These are phyloP conservation scores for Vitis hybrid DNA, from an alignment of 177 flowering plant species.

Conservation along the genomic window DNA sequence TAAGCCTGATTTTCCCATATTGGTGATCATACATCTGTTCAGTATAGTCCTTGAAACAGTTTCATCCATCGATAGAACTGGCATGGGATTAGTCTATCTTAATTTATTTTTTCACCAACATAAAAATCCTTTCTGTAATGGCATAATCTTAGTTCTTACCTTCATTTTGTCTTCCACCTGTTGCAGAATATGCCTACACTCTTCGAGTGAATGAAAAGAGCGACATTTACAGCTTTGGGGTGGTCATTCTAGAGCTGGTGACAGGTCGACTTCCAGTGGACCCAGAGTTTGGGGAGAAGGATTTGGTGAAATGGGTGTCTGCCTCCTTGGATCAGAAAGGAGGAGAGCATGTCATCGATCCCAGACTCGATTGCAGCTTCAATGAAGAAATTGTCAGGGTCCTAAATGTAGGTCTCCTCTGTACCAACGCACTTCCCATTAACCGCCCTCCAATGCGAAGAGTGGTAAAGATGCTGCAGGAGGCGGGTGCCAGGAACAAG, in stretches of 20 bases:
- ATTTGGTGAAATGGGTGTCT: conserved; percentile 74
- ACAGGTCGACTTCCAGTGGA: conserved; percentile 69
- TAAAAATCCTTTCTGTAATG: neutral
- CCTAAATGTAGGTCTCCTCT: conserved; percentile 60
- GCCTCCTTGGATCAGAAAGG: conserved; percentile 56
- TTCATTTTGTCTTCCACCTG: neutral
- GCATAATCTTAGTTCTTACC: neutral
- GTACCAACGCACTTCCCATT: conserved; percentile 71
- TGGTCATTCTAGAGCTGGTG: conserved; percentile 75
- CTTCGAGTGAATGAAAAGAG: conserved; percentile 90
- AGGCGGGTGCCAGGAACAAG: conserved; percentile 34
- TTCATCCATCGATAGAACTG: neutral
- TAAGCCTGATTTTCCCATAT: no score
- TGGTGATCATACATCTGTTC: neutral
- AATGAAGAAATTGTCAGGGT: conserved; percentile 58
- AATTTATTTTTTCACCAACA: no score
- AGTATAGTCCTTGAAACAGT: neutral
- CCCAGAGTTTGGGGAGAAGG: conserved; percentile 70
- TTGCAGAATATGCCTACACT: conserved; percentile 87
- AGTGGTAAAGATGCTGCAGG: conserved; percentile 77
- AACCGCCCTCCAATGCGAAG: conserved; percentile 85
- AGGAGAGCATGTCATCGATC: conserved; percentile 56
- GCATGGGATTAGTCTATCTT: no score
- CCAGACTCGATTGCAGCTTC: conserved; percentile 44
- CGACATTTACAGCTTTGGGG: conserved; percentile 90